Evolutionary conservation across 441 rosid genomes (phyloP).

Genomic region (Croton setiger): DNA sequence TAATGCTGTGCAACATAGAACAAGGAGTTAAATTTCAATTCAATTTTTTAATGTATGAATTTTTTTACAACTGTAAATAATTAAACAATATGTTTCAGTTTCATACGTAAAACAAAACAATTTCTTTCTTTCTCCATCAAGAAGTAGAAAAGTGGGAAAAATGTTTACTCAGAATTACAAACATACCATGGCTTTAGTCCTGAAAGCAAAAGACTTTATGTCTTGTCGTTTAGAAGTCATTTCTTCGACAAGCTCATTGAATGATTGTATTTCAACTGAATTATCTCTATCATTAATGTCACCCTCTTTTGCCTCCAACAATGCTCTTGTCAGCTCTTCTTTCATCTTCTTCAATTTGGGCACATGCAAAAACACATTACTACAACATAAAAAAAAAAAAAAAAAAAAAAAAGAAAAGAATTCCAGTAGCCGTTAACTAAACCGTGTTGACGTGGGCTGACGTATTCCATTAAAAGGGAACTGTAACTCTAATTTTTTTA

Average conservation of each 20-base stretch:
- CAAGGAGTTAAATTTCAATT: too few relatives aligned
- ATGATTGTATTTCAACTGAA: slow-evolving; percentile 45
- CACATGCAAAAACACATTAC: slow-evolving; percentile 33
- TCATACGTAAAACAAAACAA: too few relatives aligned
- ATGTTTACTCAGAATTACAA: too few relatives aligned
- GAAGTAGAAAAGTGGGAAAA: background rate
- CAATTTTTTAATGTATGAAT: too few relatives aligned
- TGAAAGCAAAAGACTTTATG: slow-evolving; percentile 70
- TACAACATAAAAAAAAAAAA: background rate
- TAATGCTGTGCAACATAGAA: too few relatives aligned
- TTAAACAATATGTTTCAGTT: too few relatives aligned
- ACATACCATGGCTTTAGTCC: slow-evolving; percentile 75
- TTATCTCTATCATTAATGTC: slow-evolving; percentile 32
- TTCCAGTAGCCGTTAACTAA: background rate
- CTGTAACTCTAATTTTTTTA: background rate
- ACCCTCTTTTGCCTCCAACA: slow-evolving; percentile 57
- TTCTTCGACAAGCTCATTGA: slow-evolving; percentile 72
- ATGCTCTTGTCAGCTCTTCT: slow-evolving; percentile 79
- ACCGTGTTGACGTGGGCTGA: slow-evolving; percentile 28
- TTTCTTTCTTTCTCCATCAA: too few relatives aligned
- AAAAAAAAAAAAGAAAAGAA: too few relatives aligned
- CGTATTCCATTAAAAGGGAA: background rate
- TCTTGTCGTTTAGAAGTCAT: slow-evolving; percentile 59
- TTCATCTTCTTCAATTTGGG: slow-evolving; percentile 43
- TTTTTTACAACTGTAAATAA: too few relatives aligned